Evolutionary conservation across 2,329 filamentous ascomycete genomes (phyloP), one percentile per base, ranked within the genome.

Genomic region (Coleophoma cylindrospora): DNA sequence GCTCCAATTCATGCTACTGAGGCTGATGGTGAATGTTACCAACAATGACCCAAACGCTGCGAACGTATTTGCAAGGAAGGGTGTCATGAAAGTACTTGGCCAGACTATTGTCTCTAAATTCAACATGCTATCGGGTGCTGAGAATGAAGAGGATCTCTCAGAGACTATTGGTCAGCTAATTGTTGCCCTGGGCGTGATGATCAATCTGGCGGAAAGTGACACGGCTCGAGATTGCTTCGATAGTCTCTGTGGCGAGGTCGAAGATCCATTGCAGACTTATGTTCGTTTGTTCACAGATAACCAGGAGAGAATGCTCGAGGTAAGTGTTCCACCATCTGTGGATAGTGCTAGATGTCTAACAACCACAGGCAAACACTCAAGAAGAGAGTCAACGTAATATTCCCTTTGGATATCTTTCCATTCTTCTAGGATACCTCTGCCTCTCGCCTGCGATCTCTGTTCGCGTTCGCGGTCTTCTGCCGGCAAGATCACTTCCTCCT

Each of bases 121-220:
- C 53, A 61, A 65, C 6, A 64, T 68, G 15, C 70, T 81, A 8
- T 68, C 77, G 36, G 64, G 69, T 2, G 74, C 74, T 7, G 68
- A 81, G 50, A 68, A 70, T 6, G 73, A 71, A 43, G 74, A 74
- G 27, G 68, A 72, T n/a, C 73, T 80, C 48, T 66, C 74, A 11
- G 71, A 73, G 19, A 68, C 75, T 1, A 70, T 91, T 48, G 86
- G 95, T 57, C 78, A 81, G 45, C 75, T 96, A 13, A 80, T 96
- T 45, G 75, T 96, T 40, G 79, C 88, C 47, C 73, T 96, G 37
- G 91, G 90, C 0, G 81, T 89, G 19, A 80, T 92, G 68, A 95
- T 95, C 66, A 96, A 96, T 61, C 79, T 96, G 49, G 81, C 89
- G 9, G 91, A 96, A 63, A 90, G 84, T 61, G 73, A 82, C 14